Conservation (phyloP, 306 rosid species). For the Citrullus mucosospermus region DNA sequence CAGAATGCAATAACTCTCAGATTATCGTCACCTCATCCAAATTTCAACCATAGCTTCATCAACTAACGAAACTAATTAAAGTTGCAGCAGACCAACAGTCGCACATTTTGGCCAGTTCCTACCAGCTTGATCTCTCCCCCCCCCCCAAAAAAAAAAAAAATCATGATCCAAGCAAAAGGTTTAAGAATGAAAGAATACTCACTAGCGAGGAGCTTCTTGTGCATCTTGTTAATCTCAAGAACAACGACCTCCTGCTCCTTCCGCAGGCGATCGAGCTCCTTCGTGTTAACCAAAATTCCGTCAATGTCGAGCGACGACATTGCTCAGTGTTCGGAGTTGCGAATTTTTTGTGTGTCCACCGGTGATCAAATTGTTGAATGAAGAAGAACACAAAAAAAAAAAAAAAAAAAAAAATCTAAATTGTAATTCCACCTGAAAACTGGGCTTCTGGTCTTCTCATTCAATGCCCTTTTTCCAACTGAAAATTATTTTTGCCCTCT, state of each 20-base stretch:
- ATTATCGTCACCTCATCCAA: neutral
- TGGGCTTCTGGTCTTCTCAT: neutral
- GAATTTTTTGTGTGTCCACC: neutral
- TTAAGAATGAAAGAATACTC: neutral
- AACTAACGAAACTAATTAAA: neutral
- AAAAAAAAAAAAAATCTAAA: neutral
- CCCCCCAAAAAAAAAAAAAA: neutral
- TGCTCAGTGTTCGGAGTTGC: slow-evolving; percentile 3
- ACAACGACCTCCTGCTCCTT: slow-evolving; percentile 65
- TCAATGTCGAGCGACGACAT: slow-evolving; percentile 74
- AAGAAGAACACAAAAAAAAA: neutral
- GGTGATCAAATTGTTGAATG: neutral
- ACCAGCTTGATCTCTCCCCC: neutral
- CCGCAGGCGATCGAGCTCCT: slow-evolving; percentile 85
- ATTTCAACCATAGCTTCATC: neutral
- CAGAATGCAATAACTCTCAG: neutral
- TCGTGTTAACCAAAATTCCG: slow-evolving; percentile 57
- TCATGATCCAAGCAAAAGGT: neutral
- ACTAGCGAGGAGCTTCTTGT: slow-evolving; percentile 81
- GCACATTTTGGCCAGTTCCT: neutral
- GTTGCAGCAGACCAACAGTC: neutral
- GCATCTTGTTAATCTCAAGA: slow-evolving; percentile 80
- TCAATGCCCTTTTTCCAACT: neutral
- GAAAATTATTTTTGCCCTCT: neutral
- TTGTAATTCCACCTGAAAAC: neutral